phyloP scores from a whole-genome alignment of 164 flowering plant genomes.

The Stephania cephalantha region DNA sequence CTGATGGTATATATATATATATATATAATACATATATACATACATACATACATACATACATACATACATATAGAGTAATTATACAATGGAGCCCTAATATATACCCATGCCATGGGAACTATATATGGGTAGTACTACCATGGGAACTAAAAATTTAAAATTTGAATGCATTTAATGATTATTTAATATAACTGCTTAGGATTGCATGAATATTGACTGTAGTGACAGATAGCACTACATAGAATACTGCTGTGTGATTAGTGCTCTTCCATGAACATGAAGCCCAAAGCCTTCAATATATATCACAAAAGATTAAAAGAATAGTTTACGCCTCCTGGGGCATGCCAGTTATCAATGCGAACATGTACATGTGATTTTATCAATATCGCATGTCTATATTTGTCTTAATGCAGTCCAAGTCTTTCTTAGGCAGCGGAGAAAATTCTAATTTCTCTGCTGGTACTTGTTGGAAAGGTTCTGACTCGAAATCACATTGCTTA shows the following conservation, averaged over 20 bases:
- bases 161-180: no score
- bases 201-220: neutral
- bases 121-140: no score
- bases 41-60: no score
- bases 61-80: no score
- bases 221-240: neutral
- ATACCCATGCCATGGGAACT: no score
- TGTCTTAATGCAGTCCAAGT: neutral
- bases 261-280: neutral
- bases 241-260: neutral
- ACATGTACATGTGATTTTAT: no score
- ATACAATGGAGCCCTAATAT: no score
- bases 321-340: neutral
- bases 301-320: neutral
- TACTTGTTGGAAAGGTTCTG: constrained; percentile 40
- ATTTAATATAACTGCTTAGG: neutral
- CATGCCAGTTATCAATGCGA: neutral
- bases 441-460: constrained; percentile 44
- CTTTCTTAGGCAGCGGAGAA: constrained; percentile 30
- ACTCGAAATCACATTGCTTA: constrained; percentile 25
- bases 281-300: neutral
- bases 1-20: no score
- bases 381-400: neutral
- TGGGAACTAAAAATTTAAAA: no score
- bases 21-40: no score